These are phyloP conservation scores for Pestalotiopsis sp. DNA, from an alignment of 2,329 filamentous ascomycete species.

Conservation along the genomic window DNA sequence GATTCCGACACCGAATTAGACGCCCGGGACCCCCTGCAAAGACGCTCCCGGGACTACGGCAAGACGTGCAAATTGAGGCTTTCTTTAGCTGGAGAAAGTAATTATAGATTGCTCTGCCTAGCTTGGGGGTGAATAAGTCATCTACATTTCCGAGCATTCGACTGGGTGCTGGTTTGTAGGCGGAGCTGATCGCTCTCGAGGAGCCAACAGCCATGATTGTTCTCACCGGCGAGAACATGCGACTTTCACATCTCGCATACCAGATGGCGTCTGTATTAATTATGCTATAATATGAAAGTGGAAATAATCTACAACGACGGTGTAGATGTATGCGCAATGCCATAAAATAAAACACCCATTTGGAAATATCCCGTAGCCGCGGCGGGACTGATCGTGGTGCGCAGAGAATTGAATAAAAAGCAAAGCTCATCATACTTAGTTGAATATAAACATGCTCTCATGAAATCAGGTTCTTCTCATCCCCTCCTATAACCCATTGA, in stretches of 20 bases:
- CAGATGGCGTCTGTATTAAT: too few species aligned
- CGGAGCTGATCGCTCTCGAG: background rate
- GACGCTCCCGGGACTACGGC: background rate
- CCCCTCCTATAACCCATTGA: constrained; percentile 37
- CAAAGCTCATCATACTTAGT: too few species aligned
- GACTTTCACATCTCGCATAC: too few species aligned
- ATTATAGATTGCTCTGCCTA: background rate
- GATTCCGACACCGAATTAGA: constrained; percentile 13
- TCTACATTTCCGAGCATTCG: background rate
- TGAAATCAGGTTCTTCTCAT: background rate
- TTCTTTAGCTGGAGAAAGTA: background rate
- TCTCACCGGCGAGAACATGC: too few species aligned
- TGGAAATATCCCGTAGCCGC: too few species aligned
- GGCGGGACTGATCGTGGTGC: too few species aligned
- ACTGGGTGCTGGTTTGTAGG: background rate
- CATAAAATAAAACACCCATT: too few species aligned
- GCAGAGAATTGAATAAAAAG: too few species aligned
- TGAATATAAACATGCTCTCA: background rate
- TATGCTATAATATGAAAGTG: too few species aligned
- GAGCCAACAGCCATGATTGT: too few species aligned
- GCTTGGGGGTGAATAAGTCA: background rate
- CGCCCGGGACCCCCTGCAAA: constrained; percentile 18
- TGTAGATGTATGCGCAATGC: too few species aligned
- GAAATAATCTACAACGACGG: too few species aligned
- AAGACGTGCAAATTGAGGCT: background rate